Percentiles rank a stretch among this genome's conserved stretches.
Evolutionary conservation across 1,284 basidiomycete species (phyloP).

Genomic region (Malassezia brasiliensis): DNA sequence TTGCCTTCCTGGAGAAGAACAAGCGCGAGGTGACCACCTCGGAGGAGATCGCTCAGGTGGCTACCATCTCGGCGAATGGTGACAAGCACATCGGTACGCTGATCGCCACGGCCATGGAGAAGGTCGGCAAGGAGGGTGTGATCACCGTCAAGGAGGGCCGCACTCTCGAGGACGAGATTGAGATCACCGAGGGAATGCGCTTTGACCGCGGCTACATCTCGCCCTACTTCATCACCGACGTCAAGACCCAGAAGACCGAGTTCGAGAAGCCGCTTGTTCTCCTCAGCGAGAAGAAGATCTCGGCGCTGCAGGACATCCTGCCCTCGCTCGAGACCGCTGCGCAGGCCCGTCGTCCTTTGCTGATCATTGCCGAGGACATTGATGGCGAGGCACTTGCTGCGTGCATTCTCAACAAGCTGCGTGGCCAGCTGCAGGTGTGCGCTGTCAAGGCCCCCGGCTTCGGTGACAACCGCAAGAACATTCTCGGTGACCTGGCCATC

Average conservation of each 20-base stretch:
- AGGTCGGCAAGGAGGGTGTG: constrained; percentile 98
- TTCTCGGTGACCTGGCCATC: constrained; percentile 92
- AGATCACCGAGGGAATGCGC: constrained; percentile 98
- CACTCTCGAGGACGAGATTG: constrained; percentile 93
- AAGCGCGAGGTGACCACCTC: constrained; percentile 92
- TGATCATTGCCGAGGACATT: constrained; percentile 94
- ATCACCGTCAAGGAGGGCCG: constrained; percentile 98
- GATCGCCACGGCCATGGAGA: constrained; percentile 99
- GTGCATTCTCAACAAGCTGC: constrained; percentile 96
- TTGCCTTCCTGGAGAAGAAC: constrained; percentile 78
- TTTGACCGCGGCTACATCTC: constrained; percentile 99
- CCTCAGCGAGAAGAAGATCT: constrained; percentile 97
- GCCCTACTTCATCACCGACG: constrained; percentile 97
- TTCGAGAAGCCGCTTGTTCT: constrained; percentile 93
- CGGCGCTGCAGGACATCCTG: constrained; percentile 83
- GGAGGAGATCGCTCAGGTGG: constrained; percentile 93
- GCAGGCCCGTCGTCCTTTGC: constrained; percentile 76
- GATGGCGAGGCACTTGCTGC: constrained; percentile 96
- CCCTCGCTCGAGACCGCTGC: constrained; percentile 87
- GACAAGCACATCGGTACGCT: constrained; percentile 86
- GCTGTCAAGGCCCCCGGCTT: constrained; percentile 97
- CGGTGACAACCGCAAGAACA: constrained; percentile 96
- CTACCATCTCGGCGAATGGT: constrained; percentile 96
- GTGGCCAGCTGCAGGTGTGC: constrained; percentile 82
- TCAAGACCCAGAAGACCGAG: constrained; percentile 91